These are phyloP conservation scores for Austroboletus festivus DNA, from an alignment of 768 basidiomycete species.

Conservation along the genomic window DNA sequence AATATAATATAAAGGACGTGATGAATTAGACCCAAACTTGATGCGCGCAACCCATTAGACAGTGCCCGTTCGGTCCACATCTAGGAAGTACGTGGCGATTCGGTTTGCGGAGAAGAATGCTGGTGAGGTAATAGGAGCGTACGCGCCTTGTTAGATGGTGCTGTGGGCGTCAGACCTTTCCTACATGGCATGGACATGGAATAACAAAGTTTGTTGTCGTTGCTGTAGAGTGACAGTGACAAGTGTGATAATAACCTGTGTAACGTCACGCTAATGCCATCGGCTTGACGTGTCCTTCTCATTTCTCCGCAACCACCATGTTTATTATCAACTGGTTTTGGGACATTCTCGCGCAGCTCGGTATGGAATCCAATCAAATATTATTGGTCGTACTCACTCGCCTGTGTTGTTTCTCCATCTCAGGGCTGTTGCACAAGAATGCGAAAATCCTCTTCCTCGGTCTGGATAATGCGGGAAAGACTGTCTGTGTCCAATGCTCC, in stretches of 20 bases:
- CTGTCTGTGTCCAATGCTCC: conserved; percentile 50
- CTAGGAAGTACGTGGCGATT: conserved; percentile 61
- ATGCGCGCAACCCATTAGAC: conserved; percentile 63
- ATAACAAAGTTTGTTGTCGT: too few relatives aligned
- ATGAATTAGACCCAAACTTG: background rate
- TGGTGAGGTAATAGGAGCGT: conserved; percentile 61
- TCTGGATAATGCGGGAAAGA: conserved; percentile 98
- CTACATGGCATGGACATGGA: conserved; percentile 39
- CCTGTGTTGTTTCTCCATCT: background rate
- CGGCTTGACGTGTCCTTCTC: conserved; percentile 21
- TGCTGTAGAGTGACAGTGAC: conserved; percentile 4
- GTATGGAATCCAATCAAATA: conserved; percentile 43
- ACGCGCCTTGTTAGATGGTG: conserved; percentile 46
- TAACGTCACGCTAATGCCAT: background rate
- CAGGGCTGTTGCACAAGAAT: conserved; percentile 94
- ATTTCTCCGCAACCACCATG: conserved; percentile 43
- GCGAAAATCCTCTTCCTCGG: conserved; percentile 99
- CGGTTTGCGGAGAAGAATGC: conserved; percentile 59
- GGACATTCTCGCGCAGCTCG: conserved; percentile 91
- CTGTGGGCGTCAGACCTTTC: conserved; percentile 64
- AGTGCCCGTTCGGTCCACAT: conserved; percentile 57
- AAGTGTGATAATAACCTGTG: conserved; percentile 7
- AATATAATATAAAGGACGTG: background rate
- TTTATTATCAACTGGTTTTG: conserved; percentile 95
- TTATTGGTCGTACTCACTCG: background rate